Percentiles rank a stretch among this genome's conserved stretches.
These are phyloP conservation scores for Eimeria necatrix DNA, from an alignment of 169 alveolate genomes.

Conservation along the genomic window DNA sequence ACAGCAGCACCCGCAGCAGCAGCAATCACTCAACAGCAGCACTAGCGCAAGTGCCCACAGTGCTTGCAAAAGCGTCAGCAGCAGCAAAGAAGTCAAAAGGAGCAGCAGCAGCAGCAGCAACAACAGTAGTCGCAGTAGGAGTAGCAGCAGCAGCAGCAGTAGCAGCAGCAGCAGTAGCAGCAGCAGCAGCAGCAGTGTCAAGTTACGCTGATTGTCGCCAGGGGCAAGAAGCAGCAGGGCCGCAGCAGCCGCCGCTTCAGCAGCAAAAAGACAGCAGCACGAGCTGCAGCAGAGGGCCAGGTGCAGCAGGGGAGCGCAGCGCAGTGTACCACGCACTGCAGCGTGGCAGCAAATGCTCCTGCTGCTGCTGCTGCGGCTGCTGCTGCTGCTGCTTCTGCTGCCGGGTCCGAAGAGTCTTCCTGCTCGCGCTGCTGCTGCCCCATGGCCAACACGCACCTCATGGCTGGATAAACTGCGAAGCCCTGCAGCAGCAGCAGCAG, in stretches of 20 bases:
- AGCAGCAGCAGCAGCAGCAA: too few species aligned
- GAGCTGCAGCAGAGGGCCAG: conserved; percentile 22
- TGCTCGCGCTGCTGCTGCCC: conserved; percentile 1
- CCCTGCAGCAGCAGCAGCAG: conserved; percentile 69
- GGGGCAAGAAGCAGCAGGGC: not conserved
- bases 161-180: too few species aligned
- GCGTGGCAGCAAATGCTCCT: conserved; percentile 42
- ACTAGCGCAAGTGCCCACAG: too few species aligned
- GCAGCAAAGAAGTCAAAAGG: too few species aligned
- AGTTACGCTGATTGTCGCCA: not conserved
- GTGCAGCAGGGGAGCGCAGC: conserved; percentile 43
- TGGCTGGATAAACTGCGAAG: conserved; percentile 26
- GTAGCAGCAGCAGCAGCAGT: too few species aligned
- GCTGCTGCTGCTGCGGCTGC: conserved; percentile 47
- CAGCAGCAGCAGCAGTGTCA: not conserved
- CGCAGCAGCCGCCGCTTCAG: not conserved
- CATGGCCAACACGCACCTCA: not conserved
- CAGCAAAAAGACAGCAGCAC: not conserved
- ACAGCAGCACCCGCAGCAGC: too few species aligned
- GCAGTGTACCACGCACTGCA: conserved; percentile 18
- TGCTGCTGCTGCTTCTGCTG: conserved; percentile 39
- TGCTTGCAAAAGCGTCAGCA: too few species aligned
- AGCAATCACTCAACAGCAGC: too few species aligned
- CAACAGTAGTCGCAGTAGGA: too few species aligned
- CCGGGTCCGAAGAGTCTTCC: not conserved